Evolutionary conservation across 176 grass and related monocot species (phyloP), one percentile per base, ranked within the genome.

Genomic region (Metroxylon sagu): DNA sequence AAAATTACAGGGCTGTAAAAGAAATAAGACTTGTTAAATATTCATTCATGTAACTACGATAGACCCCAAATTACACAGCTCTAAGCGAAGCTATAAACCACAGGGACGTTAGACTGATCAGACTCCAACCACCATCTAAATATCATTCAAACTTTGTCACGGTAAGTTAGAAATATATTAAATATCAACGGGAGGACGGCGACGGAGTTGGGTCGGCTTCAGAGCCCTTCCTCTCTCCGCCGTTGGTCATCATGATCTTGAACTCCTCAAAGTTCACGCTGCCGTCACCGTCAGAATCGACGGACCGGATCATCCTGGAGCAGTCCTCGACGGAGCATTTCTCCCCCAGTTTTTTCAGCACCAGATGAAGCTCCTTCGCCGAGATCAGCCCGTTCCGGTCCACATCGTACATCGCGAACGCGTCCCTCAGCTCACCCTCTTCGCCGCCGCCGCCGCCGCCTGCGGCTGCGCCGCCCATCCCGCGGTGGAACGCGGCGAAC

Each of bases 201-300:
- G 12, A 14, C 7, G 35, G 35, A 43, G 35, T 12, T 43, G 35
- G 7, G 10, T 43, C 35, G 10, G 6, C 29, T 6, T 5, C 62
- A 18, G 5, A 54, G 1, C 4, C 39, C 16, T 49, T 16, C 0
- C 3, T 29, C 6, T 18, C 5, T 10, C 4, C 43, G 2, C 16
- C 30, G 53, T 18, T 51, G 12, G 49, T 54, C 90, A 98, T 92
- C 93, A 98, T 92, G 67, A 76, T 92, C 68, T 90, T 98, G 71
- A 98, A 98, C 66, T 85, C 87, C 27, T 98, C 76, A 68, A 89
- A 98, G 0, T 60, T 83, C 26, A 98, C 93, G 74, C 49, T 81
- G 0, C 81, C 87, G 48, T 98, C 93, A 30, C 93, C 87, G n/a
- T 92, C 87, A 3, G 65, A 28, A 35, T 88, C 87, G 14, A 98